A percentile compares a stretch with the other conserved stretches of the same genome.
phyloP scores from a whole-genome alignment of 345 rosid species.

The Eucalyptus coolabah region DNA sequence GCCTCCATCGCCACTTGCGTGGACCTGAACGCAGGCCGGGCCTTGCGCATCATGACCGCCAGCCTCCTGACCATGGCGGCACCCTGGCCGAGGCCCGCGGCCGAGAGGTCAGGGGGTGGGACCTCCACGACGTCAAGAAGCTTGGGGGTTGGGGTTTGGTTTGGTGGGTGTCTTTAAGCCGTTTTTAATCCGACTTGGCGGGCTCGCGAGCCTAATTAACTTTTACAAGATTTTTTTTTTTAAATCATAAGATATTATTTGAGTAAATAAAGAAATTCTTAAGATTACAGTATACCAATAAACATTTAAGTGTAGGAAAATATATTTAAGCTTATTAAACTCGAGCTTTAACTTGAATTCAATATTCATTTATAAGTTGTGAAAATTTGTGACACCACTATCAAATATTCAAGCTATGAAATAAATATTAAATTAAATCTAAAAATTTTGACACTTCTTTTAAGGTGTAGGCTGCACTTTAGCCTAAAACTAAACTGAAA shows the following conservation, averaged over 20 bases:
- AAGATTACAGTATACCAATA: neutral
- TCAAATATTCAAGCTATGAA: no score
- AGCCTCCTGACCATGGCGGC: slow-evolving; percentile 11
- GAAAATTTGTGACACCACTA: neutral
- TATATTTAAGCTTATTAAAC: neutral
- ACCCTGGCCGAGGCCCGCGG: slow-evolving; percentile 25
- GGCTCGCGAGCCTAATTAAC: neutral
- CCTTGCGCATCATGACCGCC: slow-evolving; percentile 16
- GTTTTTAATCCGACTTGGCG: neutral
- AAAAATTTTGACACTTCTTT: neutral
- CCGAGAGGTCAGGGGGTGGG: slow-evolving; percentile 10
- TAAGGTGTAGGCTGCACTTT: neutral
- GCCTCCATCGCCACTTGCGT: slow-evolving; percentile 6
- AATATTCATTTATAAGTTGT: neutral
- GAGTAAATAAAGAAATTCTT: neutral
- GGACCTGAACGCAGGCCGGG: neutral
- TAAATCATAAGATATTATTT: neutral
- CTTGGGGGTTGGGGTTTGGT: neutral
- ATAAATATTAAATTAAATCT: neutral
- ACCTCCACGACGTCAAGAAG: slow-evolving; percentile 9
- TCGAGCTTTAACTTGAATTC: neutral
- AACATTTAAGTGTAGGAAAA: neutral
- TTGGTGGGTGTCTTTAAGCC: no score
- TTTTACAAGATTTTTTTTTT: no score
- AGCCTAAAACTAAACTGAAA: neutral